These are phyloP conservation scores for Tuctoria greenei DNA, from an alignment of 176 grass and related monocot species.

Conservation along the genomic window DNA sequence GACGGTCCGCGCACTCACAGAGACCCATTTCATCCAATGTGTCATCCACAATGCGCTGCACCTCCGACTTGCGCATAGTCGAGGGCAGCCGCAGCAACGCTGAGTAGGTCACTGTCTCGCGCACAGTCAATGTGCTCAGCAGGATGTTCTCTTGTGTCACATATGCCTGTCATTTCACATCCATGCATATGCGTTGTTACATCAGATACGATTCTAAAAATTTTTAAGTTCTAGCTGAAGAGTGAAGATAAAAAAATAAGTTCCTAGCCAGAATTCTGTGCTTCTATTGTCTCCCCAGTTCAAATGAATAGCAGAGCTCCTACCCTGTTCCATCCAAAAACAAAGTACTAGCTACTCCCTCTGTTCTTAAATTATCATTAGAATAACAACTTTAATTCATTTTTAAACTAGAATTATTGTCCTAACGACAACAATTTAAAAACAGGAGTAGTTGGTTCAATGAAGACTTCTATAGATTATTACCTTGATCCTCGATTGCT, in stretches of 20 bases:
- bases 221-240: background rate
- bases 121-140: conserved; percentile 80
- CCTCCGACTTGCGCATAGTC: conserved; percentile 60
- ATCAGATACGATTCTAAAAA: background rate
- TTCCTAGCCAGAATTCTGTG: background rate
- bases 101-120: conserved; percentile 86
- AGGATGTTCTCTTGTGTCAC: conserved; percentile 95
- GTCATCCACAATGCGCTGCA: conserved; percentile 52
- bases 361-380: too few relatives aligned
- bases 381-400: too few relatives aligned
- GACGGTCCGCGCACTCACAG: conserved; percentile 65
- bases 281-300: background rate
- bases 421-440: too few relatives aligned
- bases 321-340: background rate
- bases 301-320: background rate
- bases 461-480: too few relatives aligned
- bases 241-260: background rate
- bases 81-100: conserved; percentile 72
- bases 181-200: background rate
- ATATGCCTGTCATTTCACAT: conserved; percentile 53
- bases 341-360: too few relatives aligned
- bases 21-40: conserved; percentile 91
- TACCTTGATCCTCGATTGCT: too few relatives aligned
- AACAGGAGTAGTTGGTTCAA: too few relatives aligned
- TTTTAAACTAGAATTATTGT: too few relatives aligned